These are phyloP conservation scores for Cotoneaster glaucophyllus DNA, from an alignment of 306 rosid genomes.

Conservation along the genomic window DNA sequence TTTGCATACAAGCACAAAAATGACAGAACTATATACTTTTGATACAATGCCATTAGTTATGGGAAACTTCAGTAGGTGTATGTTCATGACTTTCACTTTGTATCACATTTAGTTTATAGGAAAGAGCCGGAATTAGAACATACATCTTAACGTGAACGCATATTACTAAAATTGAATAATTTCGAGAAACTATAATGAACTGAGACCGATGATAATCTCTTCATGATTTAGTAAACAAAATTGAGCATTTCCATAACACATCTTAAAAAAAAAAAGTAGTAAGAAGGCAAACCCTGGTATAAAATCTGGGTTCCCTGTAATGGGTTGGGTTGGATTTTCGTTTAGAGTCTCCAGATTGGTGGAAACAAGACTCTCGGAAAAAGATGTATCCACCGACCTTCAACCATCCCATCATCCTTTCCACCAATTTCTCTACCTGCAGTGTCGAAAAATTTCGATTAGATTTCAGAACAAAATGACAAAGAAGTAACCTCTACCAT, in stretches of 20 bases:
- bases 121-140: neutral
- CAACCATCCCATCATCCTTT: constrained; percentile 81
- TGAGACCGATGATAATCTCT: neutral
- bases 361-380: constrained; percentile 95
- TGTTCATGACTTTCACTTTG: neutral
- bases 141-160: neutral
- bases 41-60: too few relatives aligned
- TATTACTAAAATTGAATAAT: neutral
- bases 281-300: constrained; percentile 66
- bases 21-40: neutral
- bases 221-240: neutral
- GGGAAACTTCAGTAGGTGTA: neutral
- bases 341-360: constrained; percentile 94
- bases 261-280: neutral
- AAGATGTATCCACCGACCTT: constrained; percentile 78
- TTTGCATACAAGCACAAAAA: too few relatives aligned
- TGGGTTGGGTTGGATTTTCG: constrained; percentile 92
- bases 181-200: neutral
- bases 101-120: neutral
- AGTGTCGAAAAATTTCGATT: neutral
- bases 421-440: constrained; percentile 67
- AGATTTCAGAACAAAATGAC: neutral
- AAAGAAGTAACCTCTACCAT: neutral
- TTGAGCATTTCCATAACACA: neutral
- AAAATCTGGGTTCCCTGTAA: constrained; percentile 88